phyloP scores from a whole-genome alignment of 2,329 filamentous ascomycete genomes.

The Beauveria medogensis region DNA sequence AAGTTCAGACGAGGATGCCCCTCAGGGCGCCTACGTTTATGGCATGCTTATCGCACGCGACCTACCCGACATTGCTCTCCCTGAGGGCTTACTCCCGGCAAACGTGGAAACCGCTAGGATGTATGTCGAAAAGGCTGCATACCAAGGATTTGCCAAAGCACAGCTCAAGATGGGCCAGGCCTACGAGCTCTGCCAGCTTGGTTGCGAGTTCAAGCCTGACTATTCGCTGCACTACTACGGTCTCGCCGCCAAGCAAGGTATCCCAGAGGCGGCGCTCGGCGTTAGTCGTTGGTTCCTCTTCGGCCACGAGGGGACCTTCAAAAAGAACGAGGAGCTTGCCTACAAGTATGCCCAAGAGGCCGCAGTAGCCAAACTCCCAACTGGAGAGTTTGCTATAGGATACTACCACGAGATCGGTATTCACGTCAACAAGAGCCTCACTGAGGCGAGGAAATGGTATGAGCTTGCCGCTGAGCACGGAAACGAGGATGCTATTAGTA shows the following conservation, averaged over 20 bases:
- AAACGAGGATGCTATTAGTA: constrained; percentile 76
- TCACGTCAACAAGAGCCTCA: constrained; percentile 72
- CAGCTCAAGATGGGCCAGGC: constrained; percentile 96
- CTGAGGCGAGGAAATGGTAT: constrained; percentile 84
- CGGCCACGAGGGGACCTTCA: constrained; percentile 83
- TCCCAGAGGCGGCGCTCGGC: constrained; percentile 87
- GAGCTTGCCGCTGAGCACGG: constrained; percentile 80
- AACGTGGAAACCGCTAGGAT: constrained; percentile 68
- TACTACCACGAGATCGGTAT: constrained; percentile 98
- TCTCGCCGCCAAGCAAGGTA: constrained; percentile 82
- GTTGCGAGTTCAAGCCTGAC: constrained; percentile 89
- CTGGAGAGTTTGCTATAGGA: constrained; percentile 91
- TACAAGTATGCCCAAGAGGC: constrained; percentile 87
- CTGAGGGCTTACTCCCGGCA: constrained; percentile 58
- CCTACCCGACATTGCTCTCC: constrained; percentile 81
- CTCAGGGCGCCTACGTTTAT: constrained; percentile 90
- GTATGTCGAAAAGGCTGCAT: constrained; percentile 94
- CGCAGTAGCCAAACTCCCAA: constrained; percentile 71
- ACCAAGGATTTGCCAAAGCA: constrained; percentile 90
- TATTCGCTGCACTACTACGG: constrained; percentile 94
- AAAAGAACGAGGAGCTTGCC: constrained; percentile 91
- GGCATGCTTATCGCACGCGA: constrained; percentile 91
- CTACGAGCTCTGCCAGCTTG: constrained; percentile 87
- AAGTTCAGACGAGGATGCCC: constrained; percentile 88
- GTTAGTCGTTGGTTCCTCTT: constrained; percentile 99